Conservation (phyloP, 2,329 filamentous ascomycete species). For the Fusarium sp. region DNA sequence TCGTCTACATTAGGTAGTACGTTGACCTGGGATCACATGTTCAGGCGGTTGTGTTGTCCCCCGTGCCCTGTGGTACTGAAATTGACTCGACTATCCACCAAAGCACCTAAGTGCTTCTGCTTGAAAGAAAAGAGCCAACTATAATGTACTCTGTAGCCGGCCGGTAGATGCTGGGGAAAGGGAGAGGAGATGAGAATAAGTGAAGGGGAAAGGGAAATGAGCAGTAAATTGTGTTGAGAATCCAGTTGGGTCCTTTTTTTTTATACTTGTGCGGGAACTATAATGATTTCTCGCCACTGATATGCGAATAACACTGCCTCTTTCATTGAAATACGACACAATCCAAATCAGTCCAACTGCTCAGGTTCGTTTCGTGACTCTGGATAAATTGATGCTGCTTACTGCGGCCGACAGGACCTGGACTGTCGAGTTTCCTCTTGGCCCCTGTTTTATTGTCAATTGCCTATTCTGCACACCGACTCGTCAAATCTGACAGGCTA, state of each 20-base stretch:
- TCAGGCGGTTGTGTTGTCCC: not conserved
- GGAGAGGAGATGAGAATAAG: not conserved
- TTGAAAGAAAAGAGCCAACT: constrained; percentile 8
- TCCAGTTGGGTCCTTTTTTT: constrained; percentile 6
- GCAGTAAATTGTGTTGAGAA: constrained; percentile 25
- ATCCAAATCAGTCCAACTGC: not conserved
- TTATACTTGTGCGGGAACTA: not conserved
- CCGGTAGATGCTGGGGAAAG: not conserved
- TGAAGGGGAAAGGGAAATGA: constrained; percentile 8
- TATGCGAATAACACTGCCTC: constrained; percentile 6
- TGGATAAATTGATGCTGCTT: not conserved
- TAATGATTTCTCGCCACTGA: constrained; percentile 11
- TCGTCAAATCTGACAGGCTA: constrained; percentile 1
- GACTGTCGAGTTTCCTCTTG: not conserved
- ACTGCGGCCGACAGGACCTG: not conserved
- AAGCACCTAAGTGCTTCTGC: constrained; percentile 1
- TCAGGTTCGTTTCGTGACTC: not conserved
- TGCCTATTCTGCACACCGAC: constrained; percentile 30
- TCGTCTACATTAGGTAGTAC: not conserved
- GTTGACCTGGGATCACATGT: constrained; percentile 25
- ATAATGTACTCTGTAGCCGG: not conserved
- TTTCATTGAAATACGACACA: not conserved
- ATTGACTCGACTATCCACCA: constrained; percentile 4
- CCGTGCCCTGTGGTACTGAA: not conserved
- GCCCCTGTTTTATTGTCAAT: constrained; percentile 14